A percentile compares a stretch with the other conserved stretches of the same genome.
phyloP scores from a whole-genome alignment of 2,329 filamentous ascomycete genomes.

The Apiospora sp. region DNA sequence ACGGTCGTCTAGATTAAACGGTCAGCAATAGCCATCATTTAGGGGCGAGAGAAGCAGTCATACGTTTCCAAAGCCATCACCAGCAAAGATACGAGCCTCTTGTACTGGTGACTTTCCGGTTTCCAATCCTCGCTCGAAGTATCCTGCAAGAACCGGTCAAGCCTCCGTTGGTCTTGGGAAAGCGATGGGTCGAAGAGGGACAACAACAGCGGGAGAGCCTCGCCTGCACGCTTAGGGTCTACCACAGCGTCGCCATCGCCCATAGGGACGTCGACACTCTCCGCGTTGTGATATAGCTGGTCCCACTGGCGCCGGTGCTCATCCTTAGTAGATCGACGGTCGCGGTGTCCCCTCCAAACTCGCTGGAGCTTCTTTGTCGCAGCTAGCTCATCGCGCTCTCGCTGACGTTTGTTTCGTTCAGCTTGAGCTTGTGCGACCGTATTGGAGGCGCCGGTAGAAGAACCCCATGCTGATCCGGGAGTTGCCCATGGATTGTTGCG shows the following conservation, averaged over 20 bases:
- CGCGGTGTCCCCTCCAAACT: slow-evolving; percentile 80
- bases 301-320: slow-evolving; percentile 70
- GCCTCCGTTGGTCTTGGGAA: slow-evolving; percentile 56
- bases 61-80: slow-evolving; percentile 41
- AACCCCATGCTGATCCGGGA: slow-evolving; percentile 62
- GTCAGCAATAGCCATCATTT: slow-evolving; percentile 26
- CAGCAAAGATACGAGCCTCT: slow-evolving; percentile 38
- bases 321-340: slow-evolving; percentile 65
- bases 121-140: slow-evolving; percentile 35
- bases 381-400: slow-evolving; percentile 78
- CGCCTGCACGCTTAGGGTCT: slow-evolving; percentile 44
- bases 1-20: slow-evolving; percentile 33
- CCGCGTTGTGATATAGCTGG: slow-evolving; percentile 55
- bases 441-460: slow-evolving; percentile 72
- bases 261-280: slow-evolving; percentile 17
- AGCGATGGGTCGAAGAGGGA: slow-evolving; percentile 55
- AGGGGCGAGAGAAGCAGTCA: slow-evolving; percentile 15
- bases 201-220: slow-evolving; percentile 57
- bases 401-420: slow-evolving; percentile 81
- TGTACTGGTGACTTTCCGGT: slow-evolving; percentile 31
- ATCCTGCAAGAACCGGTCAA: slow-evolving; percentile 56
- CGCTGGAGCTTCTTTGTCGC: slow-evolving; percentile 79
- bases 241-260: neutral
- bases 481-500: slow-evolving; percentile 77
- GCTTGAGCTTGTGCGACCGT: slow-evolving; percentile 87